phyloP scores from a whole-genome alignment of 108 stramenopile genomes.

The Cyclostephanos invisitatus region DNA sequence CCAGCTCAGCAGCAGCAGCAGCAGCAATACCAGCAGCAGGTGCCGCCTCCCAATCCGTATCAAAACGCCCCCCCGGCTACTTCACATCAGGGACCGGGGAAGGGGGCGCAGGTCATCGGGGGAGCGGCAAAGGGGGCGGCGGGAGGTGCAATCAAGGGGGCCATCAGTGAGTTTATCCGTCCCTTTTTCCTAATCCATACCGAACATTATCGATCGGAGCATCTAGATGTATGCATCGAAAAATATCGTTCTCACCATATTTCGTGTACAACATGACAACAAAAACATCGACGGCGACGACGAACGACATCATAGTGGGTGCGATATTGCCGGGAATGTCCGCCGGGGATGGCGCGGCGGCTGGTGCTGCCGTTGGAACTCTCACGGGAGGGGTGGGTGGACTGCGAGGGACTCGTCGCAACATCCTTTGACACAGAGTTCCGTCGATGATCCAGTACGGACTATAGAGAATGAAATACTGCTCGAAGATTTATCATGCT shows the following conservation, averaged over 20 bases:
- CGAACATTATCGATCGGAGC: too few species aligned
- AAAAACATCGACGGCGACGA: too few species aligned
- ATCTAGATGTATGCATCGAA: too few species aligned
- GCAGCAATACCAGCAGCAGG: constrained; percentile 4
- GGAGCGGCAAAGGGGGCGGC: constrained; percentile 33
- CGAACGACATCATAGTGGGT: constrained; percentile 11
- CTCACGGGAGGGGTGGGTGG: constrained; percentile 27
- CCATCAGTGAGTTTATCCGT: constrained; percentile 12
- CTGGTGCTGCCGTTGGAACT: constrained; percentile 46
- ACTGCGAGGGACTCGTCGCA: constrained; percentile 6
- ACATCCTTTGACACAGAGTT: neutral
- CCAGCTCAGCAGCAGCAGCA: constrained; percentile 10
- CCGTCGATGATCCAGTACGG: neutral
- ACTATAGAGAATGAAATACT: too few species aligned
- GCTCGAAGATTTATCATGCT: too few species aligned
- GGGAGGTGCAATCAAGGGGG: constrained; percentile 41
- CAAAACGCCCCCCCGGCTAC: constrained; percentile 6
- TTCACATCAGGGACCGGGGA: constrained; percentile 7
- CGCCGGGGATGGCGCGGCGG: constrained; percentile 39
- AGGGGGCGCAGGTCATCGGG: constrained; percentile 22
- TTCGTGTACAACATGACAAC: neutral
- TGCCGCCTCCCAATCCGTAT: neutral
- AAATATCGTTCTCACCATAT: neutral
- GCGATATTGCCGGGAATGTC: constrained; percentile 49
- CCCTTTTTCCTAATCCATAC: too few species aligned